Evolutionary conservation across 1,139 yeast species (phyloP).

Genomic region (Yamadazyma siamensis): DNA sequence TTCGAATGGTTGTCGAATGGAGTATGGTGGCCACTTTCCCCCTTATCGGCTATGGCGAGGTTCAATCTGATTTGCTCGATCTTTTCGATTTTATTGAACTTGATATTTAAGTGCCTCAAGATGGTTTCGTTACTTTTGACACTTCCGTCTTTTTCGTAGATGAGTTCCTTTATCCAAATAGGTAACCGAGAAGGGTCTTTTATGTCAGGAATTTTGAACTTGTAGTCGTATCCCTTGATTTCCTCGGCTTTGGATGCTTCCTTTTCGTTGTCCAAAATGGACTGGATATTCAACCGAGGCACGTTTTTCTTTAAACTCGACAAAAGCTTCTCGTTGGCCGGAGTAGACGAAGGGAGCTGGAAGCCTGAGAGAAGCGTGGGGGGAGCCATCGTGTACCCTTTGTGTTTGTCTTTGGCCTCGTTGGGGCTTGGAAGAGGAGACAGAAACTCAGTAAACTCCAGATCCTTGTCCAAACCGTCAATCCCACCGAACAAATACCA

Average conservation of each 20-base stretch:
- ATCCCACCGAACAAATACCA: constrained; percentile 40
- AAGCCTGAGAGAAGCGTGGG: constrained; percentile 26
- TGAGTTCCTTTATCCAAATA: constrained; percentile 39
- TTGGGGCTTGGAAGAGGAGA: constrained; percentile 8
- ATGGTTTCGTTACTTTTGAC: constrained; percentile 20
- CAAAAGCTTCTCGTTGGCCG: constrained; percentile 28
- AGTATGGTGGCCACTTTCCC: no score
- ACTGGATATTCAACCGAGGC: constrained; percentile 17
- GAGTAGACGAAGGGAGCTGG: constrained; percentile 33
- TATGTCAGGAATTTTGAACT: constrained; percentile 32
- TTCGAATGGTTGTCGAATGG: constrained; percentile 13
- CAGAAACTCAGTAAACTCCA: constrained; percentile 10
- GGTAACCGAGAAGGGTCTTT: constrained; percentile 29
- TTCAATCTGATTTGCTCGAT: constrained; percentile 49
- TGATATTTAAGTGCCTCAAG: constrained; percentile 29
- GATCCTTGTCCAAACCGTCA: constrained; percentile 7
- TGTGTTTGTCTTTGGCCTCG: background rate
- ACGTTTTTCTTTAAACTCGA: constrained; percentile 29
- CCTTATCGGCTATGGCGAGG: constrained; percentile 19
- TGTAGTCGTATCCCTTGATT: constrained; percentile 31
- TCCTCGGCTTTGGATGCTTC: no score
- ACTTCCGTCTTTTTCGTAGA: constrained; percentile 5
- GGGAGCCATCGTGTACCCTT: constrained; percentile 4
- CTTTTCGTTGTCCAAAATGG: constrained; percentile 5
- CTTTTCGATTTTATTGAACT: constrained; percentile 48